Evolutionary conservation across 371 early-diverging fungal genomes (phyloP).

Genomic region (Mortierella sp.): DNA sequence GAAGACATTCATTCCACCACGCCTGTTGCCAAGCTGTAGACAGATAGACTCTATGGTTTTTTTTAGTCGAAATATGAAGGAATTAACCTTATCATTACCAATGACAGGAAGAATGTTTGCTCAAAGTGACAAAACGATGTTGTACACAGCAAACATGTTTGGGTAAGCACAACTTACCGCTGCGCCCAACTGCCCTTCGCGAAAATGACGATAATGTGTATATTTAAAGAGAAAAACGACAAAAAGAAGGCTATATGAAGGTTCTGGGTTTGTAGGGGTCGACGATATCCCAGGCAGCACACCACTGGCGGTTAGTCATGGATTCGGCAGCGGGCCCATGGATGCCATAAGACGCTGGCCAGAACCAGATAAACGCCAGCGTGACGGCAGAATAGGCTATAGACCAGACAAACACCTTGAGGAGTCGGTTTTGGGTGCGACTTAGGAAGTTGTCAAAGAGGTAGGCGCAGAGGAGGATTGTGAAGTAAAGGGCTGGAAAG

Average conservation of each 20-base stretch:
- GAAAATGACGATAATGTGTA: background rate
- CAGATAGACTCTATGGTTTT: background rate
- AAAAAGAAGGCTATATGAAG: slow-evolving; percentile 1
- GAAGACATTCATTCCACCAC: slow-evolving; percentile 50
- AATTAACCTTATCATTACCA: too few relatives aligned
- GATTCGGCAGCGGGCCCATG: slow-evolving; percentile 70
- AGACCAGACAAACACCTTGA: slow-evolving; percentile 59
- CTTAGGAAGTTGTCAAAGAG: slow-evolving; percentile 76
- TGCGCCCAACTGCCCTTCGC: background rate
- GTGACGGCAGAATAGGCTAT: slow-evolving; percentile 63
- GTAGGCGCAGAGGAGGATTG: slow-evolving; percentile 80
- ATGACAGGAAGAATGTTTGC: too few relatives aligned
- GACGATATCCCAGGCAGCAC: slow-evolving; percentile 65
- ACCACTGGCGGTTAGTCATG: slow-evolving; percentile 61
- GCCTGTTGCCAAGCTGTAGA: slow-evolving; percentile 56
- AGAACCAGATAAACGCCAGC: slow-evolving; percentile 78
- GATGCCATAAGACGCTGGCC: slow-evolving; percentile 88
- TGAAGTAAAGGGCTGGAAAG: slow-evolving; percentile 97
- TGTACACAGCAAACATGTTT: background rate
- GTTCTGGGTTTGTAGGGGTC: slow-evolving; percentile 22
- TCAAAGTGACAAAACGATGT: slow-evolving; percentile 9
- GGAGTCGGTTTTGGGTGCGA: slow-evolving; percentile 1
- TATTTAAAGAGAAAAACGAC: background rate
- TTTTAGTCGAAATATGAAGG: background rate
- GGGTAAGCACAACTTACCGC: background rate